These are phyloP conservation scores for Triticum timopheevii DNA, from an alignment of 176 grass and related monocot genomes.

Conservation along the genomic window DNA sequence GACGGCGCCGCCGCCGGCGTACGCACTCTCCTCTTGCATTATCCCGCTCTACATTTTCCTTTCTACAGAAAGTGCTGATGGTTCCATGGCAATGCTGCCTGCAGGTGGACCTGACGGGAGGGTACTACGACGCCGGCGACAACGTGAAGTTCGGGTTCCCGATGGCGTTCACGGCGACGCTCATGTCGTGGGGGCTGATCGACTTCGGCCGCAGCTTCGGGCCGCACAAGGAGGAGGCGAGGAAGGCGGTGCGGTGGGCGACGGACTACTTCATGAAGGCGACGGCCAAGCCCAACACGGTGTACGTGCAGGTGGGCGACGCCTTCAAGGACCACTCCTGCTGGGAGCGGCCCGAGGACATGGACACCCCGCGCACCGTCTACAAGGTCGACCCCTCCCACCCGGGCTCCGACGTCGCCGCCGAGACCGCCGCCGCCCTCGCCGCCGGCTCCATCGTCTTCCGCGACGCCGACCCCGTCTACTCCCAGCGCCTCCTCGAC, in stretches of 20 bases:
- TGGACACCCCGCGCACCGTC: conserved; percentile 88
- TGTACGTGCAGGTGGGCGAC: conserved; percentile 93
- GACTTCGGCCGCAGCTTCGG: conserved; percentile 81
- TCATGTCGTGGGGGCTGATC: conserved; percentile 91
- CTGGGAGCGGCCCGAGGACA: conserved; percentile 97
- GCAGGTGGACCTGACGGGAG: conserved; percentile 76
- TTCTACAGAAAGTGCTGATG: neutral
- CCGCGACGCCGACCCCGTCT: conserved; percentile 66
- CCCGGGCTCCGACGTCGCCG: conserved; percentile 90
- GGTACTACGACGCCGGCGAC: conserved; percentile 97
- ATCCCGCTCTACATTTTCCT: neutral
- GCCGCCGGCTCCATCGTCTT: conserved; percentile 92
- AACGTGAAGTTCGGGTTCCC: conserved; percentile 98
- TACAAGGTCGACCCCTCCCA: conserved; percentile 78
- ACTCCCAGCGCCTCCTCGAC: conserved; percentile 75
- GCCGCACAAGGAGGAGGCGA: conserved; percentile 58
- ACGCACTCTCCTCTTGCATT: neutral
- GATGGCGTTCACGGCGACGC: conserved; percentile 93
- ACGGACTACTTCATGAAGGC: conserved; percentile 83
- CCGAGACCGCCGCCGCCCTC: conserved; percentile 83
- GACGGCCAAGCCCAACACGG: conserved; percentile 56
- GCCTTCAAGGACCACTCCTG: conserved; percentile 71
- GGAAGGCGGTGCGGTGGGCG: conserved; percentile 68
- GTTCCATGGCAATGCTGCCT: neutral
- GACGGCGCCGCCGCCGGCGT: conserved; percentile 70